Evolutionary conservation across 2,329 filamentous ascomycete species (phyloP), one percentile per base, ranked within the genome.

Genomic region (Emergomyces orientalis): DNA sequence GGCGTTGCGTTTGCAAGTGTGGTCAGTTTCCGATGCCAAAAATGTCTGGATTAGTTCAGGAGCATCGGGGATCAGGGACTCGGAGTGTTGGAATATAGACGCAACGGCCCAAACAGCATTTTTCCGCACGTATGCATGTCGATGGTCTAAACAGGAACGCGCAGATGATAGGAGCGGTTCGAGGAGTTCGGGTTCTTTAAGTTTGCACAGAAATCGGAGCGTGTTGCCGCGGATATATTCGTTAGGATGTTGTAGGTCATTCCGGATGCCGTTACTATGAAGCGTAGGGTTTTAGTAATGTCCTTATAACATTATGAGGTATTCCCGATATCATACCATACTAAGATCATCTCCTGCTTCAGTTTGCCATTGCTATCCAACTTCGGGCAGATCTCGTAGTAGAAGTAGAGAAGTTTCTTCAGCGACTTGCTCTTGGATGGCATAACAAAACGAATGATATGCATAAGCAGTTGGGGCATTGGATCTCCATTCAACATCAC

Each of bases 391-490:
- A 97, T 94, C 79, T 99, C 94, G 76, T 97, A 97, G 81, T 99
- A 99, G 77, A 99, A 94, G 80, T 99, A 99, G 62, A 99, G 85
- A 65, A 99, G 84, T 82, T 99, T 99, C 85, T 99, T 99, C 71
- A 99, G 82, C 51, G 88, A 82, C 81, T 99, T 99, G 78, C 89
- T 91, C 81, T 95, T 97, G 67, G 91, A 96, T 17, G 94, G 94
- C 94, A 99, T 99, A 71, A 99, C 92, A 76, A 99, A 99, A 76
- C 94, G 91, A 77, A 99, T 99, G 73, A 99, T 99, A 80, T 97
- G 94, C 94, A 99, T 99, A 70, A 99, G 86, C 25, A 99, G 83
- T 69, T 91, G 88, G 32, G 92, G 89, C 88, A 99, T 94, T 49
- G 94, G 88, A 74, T 99, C 93, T 69, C 94, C 94, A 76, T 97